A percentile compares a stretch with the other conserved stretches of the same genome.
These are phyloP conservation scores for Vitis riparia DNA, from an alignment of 164 flowering plant species.

Conservation along the genomic window DNA sequence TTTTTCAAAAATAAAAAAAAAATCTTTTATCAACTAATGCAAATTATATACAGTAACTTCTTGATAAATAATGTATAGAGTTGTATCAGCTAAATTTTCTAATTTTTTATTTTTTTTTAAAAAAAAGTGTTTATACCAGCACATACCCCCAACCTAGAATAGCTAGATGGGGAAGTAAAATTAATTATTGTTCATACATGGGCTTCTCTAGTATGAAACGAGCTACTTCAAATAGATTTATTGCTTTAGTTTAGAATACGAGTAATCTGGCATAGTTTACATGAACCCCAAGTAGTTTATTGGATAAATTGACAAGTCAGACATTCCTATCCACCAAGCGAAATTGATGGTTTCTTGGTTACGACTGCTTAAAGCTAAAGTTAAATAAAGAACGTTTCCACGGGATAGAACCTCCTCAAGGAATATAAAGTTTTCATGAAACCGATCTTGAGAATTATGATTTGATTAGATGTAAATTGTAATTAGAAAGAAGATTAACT, in stretches of 20 bases:
- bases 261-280: neutral
- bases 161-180: neutral
- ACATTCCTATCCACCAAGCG: neutral
- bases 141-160: neutral
- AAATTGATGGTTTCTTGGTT: neutral
- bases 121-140: too few species aligned
- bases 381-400: neutral
- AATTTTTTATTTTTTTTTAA: too few species aligned
- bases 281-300: neutral
- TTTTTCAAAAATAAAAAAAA: too few species aligned
- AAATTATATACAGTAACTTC: too few species aligned
- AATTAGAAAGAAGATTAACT: too few species aligned
- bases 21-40: too few species aligned
- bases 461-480: too few species aligned
- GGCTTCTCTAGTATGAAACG: neutral
- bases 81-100: too few species aligned
- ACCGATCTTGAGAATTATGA: too few species aligned
- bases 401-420: too few species aligned
- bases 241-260: neutral
- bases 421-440: too few species aligned
- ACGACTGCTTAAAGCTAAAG: neutral
- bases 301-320: neutral
- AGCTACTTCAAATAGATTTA: neutral
- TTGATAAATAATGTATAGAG: too few species aligned
- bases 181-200: neutral